Percentiles rank a stretch among this genome's conserved stretches.
Conservation (phyloP, 371 early-diverging fungal genomes). For the Mortierella polycephala region DNA sequence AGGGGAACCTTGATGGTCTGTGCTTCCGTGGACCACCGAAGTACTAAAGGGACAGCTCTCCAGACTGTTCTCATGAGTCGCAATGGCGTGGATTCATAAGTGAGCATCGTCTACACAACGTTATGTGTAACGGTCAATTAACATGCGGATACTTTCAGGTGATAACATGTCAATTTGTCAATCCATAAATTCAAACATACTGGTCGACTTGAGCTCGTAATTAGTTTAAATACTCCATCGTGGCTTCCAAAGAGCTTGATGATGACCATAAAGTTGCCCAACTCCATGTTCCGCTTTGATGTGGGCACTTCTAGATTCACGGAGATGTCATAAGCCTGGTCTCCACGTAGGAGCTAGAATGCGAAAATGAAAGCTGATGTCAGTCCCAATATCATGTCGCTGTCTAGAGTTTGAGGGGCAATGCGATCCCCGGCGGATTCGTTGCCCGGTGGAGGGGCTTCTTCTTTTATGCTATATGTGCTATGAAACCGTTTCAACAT, state of each 20-base stretch:
- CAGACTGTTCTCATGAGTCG: constrained; percentile 67
- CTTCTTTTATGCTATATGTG: too few species aligned
- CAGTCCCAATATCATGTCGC: too few species aligned
- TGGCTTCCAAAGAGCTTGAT: constrained; percentile 68
- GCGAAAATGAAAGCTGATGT: not conserved
- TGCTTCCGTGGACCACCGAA: constrained; percentile 71
- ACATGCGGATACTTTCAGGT: not conserved
- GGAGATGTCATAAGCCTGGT: constrained; percentile 75
- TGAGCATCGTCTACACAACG: constrained; percentile 64
- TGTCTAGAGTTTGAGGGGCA: too few species aligned
- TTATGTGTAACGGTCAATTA: not conserved
- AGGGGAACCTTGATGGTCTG: constrained; percentile 68
- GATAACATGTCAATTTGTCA: too few species aligned
- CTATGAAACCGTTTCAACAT: too few species aligned
- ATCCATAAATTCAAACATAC: constrained; percentile 50
- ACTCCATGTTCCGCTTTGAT: constrained; percentile 74
- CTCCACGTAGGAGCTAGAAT: constrained; percentile 61
- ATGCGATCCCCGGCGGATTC: not conserved
- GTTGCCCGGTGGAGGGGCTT: too few species aligned
- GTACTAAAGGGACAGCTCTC: constrained; percentile 69
- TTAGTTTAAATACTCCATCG: constrained; percentile 57
- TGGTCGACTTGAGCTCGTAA: constrained; percentile 71
- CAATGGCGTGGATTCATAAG: constrained; percentile 75
- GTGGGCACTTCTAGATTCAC: constrained; percentile 80
- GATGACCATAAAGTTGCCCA: constrained; percentile 88